Evolutionary conservation across 2,329 filamentous ascomycete genomes (phyloP).

Genomic region (Boeremia lycopersici): DNA sequence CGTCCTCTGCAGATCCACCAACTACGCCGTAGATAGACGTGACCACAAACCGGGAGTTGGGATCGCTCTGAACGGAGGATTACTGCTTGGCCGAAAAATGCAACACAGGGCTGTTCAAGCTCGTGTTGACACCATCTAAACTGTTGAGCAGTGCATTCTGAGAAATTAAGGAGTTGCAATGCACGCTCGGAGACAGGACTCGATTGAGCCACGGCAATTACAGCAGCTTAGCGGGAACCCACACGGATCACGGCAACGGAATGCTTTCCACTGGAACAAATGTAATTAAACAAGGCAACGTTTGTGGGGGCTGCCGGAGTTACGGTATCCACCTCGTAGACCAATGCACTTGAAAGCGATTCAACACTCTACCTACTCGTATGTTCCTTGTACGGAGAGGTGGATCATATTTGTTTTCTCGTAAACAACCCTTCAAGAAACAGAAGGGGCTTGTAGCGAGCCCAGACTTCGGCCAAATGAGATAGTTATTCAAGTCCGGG

Average conservation of each 20-base stretch:
- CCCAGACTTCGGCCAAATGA: too few relatives aligned
- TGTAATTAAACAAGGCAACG: neutral
- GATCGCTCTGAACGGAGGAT: neutral
- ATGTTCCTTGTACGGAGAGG: too few relatives aligned
- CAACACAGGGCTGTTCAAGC: neutral
- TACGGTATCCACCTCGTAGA: neutral
- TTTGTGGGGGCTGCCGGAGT: neutral
- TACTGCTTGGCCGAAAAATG: neutral
- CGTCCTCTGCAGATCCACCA: conserved; percentile 3
- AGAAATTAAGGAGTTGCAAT: conserved; percentile 16
- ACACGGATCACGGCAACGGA: neutral
- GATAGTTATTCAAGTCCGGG: too few relatives aligned
- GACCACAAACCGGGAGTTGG: conserved; percentile 5
- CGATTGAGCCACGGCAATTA: neutral
- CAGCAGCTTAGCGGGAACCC: neutral
- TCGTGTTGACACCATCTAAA: neutral
- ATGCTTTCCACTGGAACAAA: neutral
- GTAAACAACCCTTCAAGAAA: too few relatives aligned
- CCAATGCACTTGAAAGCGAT: too few relatives aligned
- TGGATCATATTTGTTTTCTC: too few relatives aligned
- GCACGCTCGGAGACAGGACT: conserved; percentile 1
- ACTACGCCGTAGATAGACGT: neutral
- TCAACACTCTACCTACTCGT: too few relatives aligned
- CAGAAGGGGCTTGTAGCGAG: too few relatives aligned
- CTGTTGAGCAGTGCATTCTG: neutral